Base-by-base conservation (phyloP, 2,329 filamentous ascomycete genomes). In the Aschersonia sp. region DNA sequence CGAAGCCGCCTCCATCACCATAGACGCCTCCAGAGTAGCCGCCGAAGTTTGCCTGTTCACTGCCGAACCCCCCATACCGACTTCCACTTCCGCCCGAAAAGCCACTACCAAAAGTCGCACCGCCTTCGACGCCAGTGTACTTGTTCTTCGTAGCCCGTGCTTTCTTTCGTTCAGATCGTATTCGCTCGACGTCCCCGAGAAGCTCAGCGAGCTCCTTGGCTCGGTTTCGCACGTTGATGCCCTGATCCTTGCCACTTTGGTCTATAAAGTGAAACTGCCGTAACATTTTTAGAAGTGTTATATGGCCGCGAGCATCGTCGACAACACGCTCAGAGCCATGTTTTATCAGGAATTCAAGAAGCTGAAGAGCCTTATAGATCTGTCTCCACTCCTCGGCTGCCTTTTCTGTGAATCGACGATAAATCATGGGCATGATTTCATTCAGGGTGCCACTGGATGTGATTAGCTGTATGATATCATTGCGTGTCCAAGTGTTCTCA, bases 341-440 rank as follows among this genome's bases (percentile, higher is more conserved):
- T 73, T 98, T 98, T 68, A 98, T 84, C 33, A 98, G 78, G 61
- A 95, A 94, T 65, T 98, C 90, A 62, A 98, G 83, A 48, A 98
- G 76, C 73, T 97, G 92, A 30, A 98, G 81, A 8, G 87, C 84
- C 73, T 98, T 98, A 77, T 98, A 98, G 61, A 98, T 98, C 66
- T 98, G 92, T 56, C 92, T 80, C 92, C 92, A 98, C 69, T 98
- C 92, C 64, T 98, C 92, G 48, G 92, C 90, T 6, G 88, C 78
- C 72, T 98, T 98, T 65, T 98, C 92, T 51, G 92, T 98, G 67
- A 98, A 98, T 54, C 92, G 86, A 61, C 94, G 92, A 72, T 98
- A 98, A 62, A 98, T 95, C 87, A 98, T 92, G 55, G 92, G 92
- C 92, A 98, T 98, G 63, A 98, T 97, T 67, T 98, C 92, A 67